Conservation (phyloP, 108 stramenopile genomes). For the Epithemia pelagica region DNA sequence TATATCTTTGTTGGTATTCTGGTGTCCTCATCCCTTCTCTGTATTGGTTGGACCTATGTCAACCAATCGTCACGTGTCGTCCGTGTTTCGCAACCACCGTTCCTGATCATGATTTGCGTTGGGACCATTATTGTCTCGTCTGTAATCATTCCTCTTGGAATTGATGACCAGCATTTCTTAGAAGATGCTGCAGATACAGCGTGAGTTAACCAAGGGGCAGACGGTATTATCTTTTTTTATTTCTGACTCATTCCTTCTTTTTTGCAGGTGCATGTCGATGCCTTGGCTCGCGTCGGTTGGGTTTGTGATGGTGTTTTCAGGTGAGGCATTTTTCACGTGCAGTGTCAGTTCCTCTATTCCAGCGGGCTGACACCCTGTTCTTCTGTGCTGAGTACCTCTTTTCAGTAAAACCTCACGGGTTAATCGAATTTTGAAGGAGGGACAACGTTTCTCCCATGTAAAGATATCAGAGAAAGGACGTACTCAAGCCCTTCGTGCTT, state of each 20-base stretch:
- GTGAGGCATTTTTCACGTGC: too few relatives aligned
- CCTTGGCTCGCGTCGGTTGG: conserved; percentile 44
- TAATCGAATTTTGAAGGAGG: conserved; percentile 21
- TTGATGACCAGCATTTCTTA: conserved; percentile 19
- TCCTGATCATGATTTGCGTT: conserved; percentile 32
- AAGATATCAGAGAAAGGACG: conserved; percentile 31
- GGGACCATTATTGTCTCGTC: conserved; percentile 47
- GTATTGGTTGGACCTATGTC: conserved; percentile 3
- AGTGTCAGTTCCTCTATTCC: too few relatives aligned
- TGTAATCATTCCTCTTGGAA: conserved; percentile 28
- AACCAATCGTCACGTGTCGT: conserved; percentile 19
- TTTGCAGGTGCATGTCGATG: conserved; percentile 28
- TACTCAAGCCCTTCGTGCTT: conserved; percentile 21
- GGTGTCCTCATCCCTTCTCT: background rate
- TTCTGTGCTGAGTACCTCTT: too few relatives aligned
- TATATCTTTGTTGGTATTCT: conserved; percentile 3
- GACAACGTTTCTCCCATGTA: conserved; percentile 23
- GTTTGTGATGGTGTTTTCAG: conserved; percentile 33
- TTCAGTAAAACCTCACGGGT: conserved; percentile 47
- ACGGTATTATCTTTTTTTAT: too few relatives aligned
- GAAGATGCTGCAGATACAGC: background rate
- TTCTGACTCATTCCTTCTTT: too few relatives aligned
- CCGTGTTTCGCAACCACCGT: conserved; percentile 37
- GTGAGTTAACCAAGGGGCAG: too few relatives aligned
- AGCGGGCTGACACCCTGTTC: too few relatives aligned